These are phyloP conservation scores for Cochlearia excelsa DNA, from an alignment of 345 rosid genomes.

Conservation along the genomic window DNA sequence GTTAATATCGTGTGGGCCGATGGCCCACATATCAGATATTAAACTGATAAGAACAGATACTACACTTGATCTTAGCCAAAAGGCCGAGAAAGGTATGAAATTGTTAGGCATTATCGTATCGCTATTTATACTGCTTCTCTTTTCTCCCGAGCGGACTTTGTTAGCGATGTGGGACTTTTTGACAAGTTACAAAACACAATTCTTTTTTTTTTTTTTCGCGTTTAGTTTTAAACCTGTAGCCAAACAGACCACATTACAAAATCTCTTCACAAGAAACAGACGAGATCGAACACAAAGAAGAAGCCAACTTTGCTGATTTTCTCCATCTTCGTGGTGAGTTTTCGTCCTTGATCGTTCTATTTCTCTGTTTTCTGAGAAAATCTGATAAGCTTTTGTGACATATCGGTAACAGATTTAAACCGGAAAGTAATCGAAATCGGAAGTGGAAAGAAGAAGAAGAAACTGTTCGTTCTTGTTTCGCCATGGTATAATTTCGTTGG, in stretches of 20 bases:
- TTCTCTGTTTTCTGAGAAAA: slow-evolving; percentile 1
- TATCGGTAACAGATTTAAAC: slow-evolving; percentile 5
- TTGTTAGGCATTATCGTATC: background rate
- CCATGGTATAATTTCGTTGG: slow-evolving; percentile 8
- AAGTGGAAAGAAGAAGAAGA: slow-evolving; percentile 4
- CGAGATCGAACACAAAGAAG: slow-evolving; percentile 8
- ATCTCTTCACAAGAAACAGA: background rate
- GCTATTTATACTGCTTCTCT: background rate
- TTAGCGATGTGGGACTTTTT: slow-evolving; percentile 26
- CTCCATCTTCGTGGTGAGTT: slow-evolving; percentile 6
- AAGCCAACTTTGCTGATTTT: slow-evolving; percentile 3
- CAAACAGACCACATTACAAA: slow-evolving; percentile 15
- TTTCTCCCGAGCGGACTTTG: background rate
- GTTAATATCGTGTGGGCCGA: slow-evolving; percentile 35
- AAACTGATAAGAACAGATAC: slow-evolving; percentile 67
- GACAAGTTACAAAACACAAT: too few relatives aligned
- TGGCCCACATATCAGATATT: slow-evolving; percentile 54
- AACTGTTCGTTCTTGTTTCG: slow-evolving; percentile 16
- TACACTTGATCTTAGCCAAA: slow-evolving; percentile 73
- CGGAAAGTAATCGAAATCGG: background rate
- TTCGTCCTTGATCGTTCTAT: slow-evolving; percentile 1
- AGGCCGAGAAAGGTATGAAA: slow-evolving; percentile 62
- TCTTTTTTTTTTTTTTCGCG: too few relatives aligned
- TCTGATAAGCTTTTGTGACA: background rate
- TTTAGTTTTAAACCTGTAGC: slow-evolving; percentile 11